Evolutionary conservation across 495 filamentous ascomycete genomes (phyloP), one percentile per base, ranked within the genome.

Genomic region (Neurospora terricola): DNA sequence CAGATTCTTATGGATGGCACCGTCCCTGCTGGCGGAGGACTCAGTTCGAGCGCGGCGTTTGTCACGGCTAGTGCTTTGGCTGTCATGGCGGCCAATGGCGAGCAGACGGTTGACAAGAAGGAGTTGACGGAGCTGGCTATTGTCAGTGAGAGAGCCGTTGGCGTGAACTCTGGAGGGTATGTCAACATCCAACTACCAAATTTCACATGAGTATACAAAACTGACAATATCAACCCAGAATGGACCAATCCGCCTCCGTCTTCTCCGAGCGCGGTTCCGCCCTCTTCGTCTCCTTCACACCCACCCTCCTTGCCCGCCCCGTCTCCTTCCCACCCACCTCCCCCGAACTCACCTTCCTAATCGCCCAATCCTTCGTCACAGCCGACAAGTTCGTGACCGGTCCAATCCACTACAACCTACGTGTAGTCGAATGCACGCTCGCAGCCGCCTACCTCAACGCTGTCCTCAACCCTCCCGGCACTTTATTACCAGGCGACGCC

Each of bases 161-260:
- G 96, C 38, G 96, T 99, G 48, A 98, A 98, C 81, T 96, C 94
- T 6, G 96, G 96, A 79, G 96, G 94, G 89, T 93, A 83, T 83
- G 90, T 84, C 39, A 42, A 42, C 5, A 42, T 42, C 39, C 5
- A 42, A 18, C 14, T 45, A 18, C 5, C 69, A 27, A 62, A 70
- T 5, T 16, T 12, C 21, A 16, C 23, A 9, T 9, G 42, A 43
- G 70, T 1, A 9, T 4, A 30, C 16, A 4, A 36, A 11, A 59
- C 62, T 75, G 39, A 59, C 70, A 36, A n/a, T 2, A 21, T 38
- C 5, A n/a, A 34, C 34, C 34, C 68, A 90, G 89, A 66, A 98
- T 99, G 96, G 96, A 99, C 80, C 96, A 99, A 83, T 91, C 94
- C n/a, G 96, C 96, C 36, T 97, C 94, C 5, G 94, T 99, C 74